These are phyloP conservation scores for Tripidium arundinaceum DNA, from an alignment of 202 grass and related monocot genomes.

Conservation along the genomic window DNA sequence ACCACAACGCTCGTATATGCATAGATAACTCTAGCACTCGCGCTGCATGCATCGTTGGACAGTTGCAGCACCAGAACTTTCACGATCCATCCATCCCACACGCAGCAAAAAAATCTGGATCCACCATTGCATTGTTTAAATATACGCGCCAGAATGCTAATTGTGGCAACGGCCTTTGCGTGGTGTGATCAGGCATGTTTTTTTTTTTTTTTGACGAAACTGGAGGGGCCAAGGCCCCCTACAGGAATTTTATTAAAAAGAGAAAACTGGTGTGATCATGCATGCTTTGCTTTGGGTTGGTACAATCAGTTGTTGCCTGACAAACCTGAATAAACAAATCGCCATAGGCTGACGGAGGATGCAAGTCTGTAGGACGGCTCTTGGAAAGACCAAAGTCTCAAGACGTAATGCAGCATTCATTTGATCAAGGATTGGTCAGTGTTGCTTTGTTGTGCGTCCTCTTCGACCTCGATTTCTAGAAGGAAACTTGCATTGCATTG, in stretches of 20 bases:
- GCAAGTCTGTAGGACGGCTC: slow-evolving; percentile 16
- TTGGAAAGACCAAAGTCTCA: slow-evolving; percentile 14
- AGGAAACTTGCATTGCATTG: not conserved
- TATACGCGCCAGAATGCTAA: not conserved
- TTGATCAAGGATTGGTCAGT: not conserved
- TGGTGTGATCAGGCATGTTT: not conserved
- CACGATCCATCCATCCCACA: slow-evolving; percentile 14
- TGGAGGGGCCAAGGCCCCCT: too few species aligned
- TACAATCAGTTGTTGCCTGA: slow-evolving; percentile 8
- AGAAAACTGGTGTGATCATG: too few species aligned
- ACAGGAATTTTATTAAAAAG: too few species aligned
- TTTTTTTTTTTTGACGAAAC: too few species aligned
- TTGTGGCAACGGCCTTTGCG: slow-evolving; percentile 5
- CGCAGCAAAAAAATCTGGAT: slow-evolving; percentile 31
- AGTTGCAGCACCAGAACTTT: slow-evolving; percentile 40
- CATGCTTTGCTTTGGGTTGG: slow-evolving; percentile 5
- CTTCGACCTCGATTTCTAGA: slow-evolving; percentile 1
- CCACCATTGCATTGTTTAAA: slow-evolving; percentile 22
- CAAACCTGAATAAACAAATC: slow-evolving; percentile 19
- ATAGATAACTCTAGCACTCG: slow-evolving; percentile 26
- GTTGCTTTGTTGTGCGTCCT: not conserved
- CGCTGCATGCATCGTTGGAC: slow-evolving; percentile 19
- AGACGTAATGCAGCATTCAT: slow-evolving; percentile 17
- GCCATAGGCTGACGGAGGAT: not conserved
- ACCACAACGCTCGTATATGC: slow-evolving; percentile 19